Base-by-base conservation (phyloP, 805 yeast species). In the Myxozyma neotropica region DNA sequence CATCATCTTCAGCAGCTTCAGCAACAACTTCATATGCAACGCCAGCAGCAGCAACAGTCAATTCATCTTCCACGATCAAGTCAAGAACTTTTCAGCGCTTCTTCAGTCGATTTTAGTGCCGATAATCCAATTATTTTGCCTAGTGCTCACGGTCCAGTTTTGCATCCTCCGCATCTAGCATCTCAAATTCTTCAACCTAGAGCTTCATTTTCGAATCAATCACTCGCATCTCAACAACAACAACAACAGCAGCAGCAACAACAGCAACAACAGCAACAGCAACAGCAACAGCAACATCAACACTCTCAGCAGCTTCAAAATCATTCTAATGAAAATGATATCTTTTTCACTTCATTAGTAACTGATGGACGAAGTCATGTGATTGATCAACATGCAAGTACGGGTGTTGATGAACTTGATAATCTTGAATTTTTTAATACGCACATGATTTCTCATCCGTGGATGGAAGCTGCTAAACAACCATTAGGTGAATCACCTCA, bases 331-430 rank as follows among this genome's bases (percentile, higher is more conserved):
- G 53, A 56, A 8, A 40, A 31, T 13, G 66, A 62, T 35, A 51
- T 56, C 12, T 62, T 59, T 19, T 62, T 62, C 55, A 46, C 66
- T 21, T 56, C 63, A n/a, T 55, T 62, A 6, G 62, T 48, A 2
- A 54, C 65, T 0, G 65, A 58, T 23, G 65, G 65, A 12, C 61
- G 65, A 3, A 48, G 63, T 17, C 62, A 58, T 39, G 65, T 58
- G 23, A 58, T 61, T n/a, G 44, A 57, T 50, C 58, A 60, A 40
- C 58, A 53, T 39, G 65, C 58, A n/a, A 48, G 55, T 29, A 49
- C 61, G 13, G 54, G 56, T 8, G 51, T 42, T 3, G 66, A 58
- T 33, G 64, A 58, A 27, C 51, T 52, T 12, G 63, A 59, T 40
- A 55, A 53, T 36, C 38, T 62, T 21, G 66, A 62, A 36, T 51